Evolutionary conservation across 2,329 filamentous ascomycete species (phyloP).

Genomic region (Diaporthe citrichinensis): DNA sequence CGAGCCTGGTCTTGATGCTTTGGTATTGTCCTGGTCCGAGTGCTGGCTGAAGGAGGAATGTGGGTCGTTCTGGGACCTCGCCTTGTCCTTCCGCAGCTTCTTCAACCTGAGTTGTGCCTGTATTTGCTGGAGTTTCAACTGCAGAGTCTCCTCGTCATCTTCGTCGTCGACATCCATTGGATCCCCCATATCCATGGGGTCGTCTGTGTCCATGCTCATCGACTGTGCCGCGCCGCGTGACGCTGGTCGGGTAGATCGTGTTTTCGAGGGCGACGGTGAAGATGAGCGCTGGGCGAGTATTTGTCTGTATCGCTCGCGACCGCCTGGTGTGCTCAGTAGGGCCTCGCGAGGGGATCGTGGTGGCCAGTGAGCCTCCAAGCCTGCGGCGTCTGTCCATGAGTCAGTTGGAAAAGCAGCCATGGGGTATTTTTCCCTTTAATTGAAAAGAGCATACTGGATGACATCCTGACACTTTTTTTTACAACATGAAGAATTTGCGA

Average conservation of each 20-base stretch:
- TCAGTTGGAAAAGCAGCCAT: conserved; percentile 36
- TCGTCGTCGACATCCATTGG: conserved; percentile 63
- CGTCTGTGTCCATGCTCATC: conserved; percentile 41
- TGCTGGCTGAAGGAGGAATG: conserved; percentile 40
- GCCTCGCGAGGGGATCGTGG: conserved; percentile 76
- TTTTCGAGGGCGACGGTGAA: conserved; percentile 76
- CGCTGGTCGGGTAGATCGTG: conserved; percentile 52
- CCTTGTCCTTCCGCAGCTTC: conserved; percentile 79
- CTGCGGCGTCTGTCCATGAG: conserved; percentile 45
- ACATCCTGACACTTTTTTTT: conserved; percentile 26
- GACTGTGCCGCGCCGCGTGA: conserved; percentile 46
- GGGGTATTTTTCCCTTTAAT: conserved; percentile 19
- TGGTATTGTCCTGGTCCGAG: conserved; percentile 45
- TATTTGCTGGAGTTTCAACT: conserved; percentile 89
- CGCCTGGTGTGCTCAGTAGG: conserved; percentile 79
- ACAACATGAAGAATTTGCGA: conserved; percentile 19
- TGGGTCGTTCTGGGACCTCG: conserved; percentile 43
- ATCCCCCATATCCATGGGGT: conserved; percentile 29
- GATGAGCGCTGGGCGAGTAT: conserved; percentile 77
- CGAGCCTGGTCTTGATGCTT: conserved; percentile 38
- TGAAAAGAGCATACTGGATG: conserved; percentile 33
- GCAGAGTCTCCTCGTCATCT: conserved; percentile 90
- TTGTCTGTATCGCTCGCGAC: conserved; percentile 81
- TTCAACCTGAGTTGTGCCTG: conserved; percentile 91
- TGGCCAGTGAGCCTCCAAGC: conserved; percentile 72